These are phyloP conservation scores for Pleurotus sapidus DNA, from an alignment of 768 basidiomycete genomes.

Conservation along the genomic window DNA sequence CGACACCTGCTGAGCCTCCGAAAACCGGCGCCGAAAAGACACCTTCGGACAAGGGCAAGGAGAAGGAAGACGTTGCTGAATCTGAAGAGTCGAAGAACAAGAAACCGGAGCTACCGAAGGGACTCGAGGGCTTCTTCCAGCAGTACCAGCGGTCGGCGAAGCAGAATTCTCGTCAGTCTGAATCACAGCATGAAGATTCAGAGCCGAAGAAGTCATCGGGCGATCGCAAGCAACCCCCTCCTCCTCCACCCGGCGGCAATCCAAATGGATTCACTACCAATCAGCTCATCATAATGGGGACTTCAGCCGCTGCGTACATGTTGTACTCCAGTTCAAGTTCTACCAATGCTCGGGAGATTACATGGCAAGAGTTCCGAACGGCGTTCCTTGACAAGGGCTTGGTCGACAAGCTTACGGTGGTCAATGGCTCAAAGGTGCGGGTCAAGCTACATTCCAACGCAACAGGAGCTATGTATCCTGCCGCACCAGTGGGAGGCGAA, in stretches of 20 bases:
- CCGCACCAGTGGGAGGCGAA: constrained; percentile 48
- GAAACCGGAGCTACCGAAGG: constrained; percentile 50
- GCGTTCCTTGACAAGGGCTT: constrained; percentile 96
- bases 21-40: constrained; percentile 15
- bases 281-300: constrained; percentile 47
- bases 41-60: constrained; percentile 27
- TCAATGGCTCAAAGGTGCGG: constrained; percentile 88
- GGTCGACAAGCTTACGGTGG: constrained; percentile 89
- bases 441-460: constrained; percentile 93
- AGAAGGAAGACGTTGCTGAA: constrained; percentile 23
- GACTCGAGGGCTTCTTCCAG: constrained; percentile 77
- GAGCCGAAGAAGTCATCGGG: constrained; percentile 23
- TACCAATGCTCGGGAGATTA: constrained; percentile 80
- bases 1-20: constrained; percentile 41
- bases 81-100: constrained; percentile 26
- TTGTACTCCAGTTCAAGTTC: constrained; percentile 58
- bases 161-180: constrained; percentile 27
- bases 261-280: constrained; percentile 59
- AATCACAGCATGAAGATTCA: constrained; percentile 31
- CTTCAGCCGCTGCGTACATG: constrained; percentile 59
- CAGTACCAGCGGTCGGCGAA: constrained; percentile 46
- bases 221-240: constrained; percentile 43
- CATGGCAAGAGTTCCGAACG: constrained; percentile 99
- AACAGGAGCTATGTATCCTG: constrained; percentile 72
- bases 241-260: constrained; percentile 27